Percentiles rank a stretch among this genome's conserved stretches.
These are phyloP conservation scores for Pseudonitzschia pungens DNA, from an alignment of 108 stramenopile species.

Conservation along the genomic window DNA sequence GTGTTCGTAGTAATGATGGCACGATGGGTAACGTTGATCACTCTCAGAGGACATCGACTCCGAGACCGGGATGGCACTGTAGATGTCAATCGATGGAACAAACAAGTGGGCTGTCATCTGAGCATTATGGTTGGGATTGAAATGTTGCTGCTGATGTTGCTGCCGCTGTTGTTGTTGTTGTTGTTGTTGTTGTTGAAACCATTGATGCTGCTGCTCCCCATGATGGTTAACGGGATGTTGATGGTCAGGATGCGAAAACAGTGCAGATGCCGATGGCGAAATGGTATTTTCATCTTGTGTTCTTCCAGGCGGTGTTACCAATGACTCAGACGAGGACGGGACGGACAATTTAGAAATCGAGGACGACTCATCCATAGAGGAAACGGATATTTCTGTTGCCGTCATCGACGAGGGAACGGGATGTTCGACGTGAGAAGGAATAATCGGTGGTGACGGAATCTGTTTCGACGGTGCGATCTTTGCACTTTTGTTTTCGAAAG, in stretches of 20 bases:
- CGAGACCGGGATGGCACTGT: too few species aligned
- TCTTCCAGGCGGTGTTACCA: background rate
- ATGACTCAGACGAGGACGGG: background rate
- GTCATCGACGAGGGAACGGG: background rate
- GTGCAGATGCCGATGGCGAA: background rate
- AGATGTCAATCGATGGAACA: too few species aligned
- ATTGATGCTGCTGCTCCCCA: too few species aligned
- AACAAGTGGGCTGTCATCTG: background rate
- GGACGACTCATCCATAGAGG: background rate
- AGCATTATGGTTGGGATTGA: background rate
- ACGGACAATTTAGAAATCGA: conserved; percentile 6
- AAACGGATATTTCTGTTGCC: background rate
- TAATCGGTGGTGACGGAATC: background rate
- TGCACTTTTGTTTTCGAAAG: background rate
- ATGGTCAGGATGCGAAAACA: too few species aligned
- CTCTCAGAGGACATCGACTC: background rate
- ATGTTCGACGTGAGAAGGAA: conserved; percentile 6
- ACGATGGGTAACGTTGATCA: background rate
- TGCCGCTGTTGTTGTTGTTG: background rate
- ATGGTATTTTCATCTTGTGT: background rate
- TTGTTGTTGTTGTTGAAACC: background rate
- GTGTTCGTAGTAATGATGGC: background rate
- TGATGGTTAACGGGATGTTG: too few species aligned
- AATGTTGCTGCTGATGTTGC: background rate
- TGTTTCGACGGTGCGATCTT: background rate